phyloP scores from a whole-genome alignment of 495 filamentous ascomycete genomes.

The Annulohypoxylon moriforme region DNA sequence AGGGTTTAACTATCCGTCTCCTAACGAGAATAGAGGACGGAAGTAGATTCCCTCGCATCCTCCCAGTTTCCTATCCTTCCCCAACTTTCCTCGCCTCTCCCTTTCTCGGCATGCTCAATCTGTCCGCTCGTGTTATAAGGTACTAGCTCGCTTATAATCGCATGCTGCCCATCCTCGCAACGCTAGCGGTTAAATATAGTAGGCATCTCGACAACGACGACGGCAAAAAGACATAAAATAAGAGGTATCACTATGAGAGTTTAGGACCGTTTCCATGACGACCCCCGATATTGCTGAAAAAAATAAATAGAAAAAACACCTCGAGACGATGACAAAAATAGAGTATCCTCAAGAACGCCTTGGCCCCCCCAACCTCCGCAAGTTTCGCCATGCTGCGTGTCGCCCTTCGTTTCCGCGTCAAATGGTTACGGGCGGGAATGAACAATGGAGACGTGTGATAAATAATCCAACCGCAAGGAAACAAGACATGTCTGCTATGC shows the following conservation, averaged over 20 bases:
- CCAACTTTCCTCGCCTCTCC: background rate
- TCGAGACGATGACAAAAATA: constrained; percentile 12
- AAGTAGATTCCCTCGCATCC: background rate
- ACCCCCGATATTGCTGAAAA: constrained; percentile 6
- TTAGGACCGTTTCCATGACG: constrained; percentile 18
- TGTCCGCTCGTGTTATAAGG: constrained; percentile 6
- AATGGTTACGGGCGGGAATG: constrained; percentile 26
- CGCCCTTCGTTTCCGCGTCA: constrained; percentile 42
- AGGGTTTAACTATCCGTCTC: background rate
- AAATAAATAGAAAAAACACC: constrained; percentile 6
- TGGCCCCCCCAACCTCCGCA: constrained; percentile 28
- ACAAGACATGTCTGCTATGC: constrained; percentile 11
- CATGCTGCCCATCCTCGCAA: background rate
- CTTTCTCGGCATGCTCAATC: constrained; percentile 34
- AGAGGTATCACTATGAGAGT: constrained; percentile 39
- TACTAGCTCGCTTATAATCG: background rate
- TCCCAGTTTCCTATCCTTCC: background rate
- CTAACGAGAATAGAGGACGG: background rate
- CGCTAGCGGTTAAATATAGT: constrained; percentile 9
- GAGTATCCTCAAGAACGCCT: constrained; percentile 36
- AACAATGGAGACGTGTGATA: constrained; percentile 29
- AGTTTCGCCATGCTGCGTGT: constrained; percentile 39
- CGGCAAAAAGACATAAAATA: constrained; percentile 31
- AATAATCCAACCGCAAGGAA: constrained; percentile 25
- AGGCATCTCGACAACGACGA: constrained; percentile 7